phyloP scores from a whole-genome alignment of 768 basidiomycete species.

The Mycena filopes region DNA sequence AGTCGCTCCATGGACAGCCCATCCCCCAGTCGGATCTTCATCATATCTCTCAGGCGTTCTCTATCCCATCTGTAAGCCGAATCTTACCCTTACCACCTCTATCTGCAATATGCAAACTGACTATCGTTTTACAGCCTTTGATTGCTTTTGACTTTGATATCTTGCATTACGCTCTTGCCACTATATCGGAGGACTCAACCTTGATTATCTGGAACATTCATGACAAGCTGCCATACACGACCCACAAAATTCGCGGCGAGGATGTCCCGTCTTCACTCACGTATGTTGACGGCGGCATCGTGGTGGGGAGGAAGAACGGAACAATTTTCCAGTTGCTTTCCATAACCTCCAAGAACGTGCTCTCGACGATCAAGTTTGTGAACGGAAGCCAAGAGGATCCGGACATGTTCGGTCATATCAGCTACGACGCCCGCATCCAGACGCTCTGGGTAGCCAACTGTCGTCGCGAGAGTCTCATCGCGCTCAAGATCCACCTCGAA shows the following conservation, averaged over 20 bases:
- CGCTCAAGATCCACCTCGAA: slow-evolving; percentile 79
- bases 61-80: slow-evolving; percentile 72
- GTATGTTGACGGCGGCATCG: slow-evolving; percentile 87
- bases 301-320: slow-evolving; percentile 86
- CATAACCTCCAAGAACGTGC: slow-evolving; percentile 74
- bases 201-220: slow-evolving; percentile 86
- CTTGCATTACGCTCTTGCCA: slow-evolving; percentile 78
- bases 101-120: slow-evolving; percentile 7
- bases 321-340: slow-evolving; percentile 87
- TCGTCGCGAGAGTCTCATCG: slow-evolving; percentile 85
- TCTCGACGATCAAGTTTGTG: slow-evolving; percentile 84
- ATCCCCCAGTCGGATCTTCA: slow-evolving; percentile 75
- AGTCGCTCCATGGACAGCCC: slow-evolving; percentile 70
- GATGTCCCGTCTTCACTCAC: slow-evolving; percentile 85
- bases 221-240: slow-evolving; percentile 80
- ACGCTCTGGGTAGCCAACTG: slow-evolving; percentile 91
- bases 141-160: slow-evolving; percentile 90
- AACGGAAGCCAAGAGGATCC: slow-evolving; percentile 75
- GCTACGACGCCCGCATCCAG: slow-evolving; percentile 86
- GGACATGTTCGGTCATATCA: slow-evolving; percentile 90
- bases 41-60: slow-evolving; percentile 75
- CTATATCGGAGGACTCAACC: slow-evolving; percentile 85
- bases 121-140: slow-evolving; percentile 62
- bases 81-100: slow-evolving; percentile 5
- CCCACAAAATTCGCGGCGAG: slow-evolving; percentile 81